A percentile compares a stretch with the other conserved stretches of the same genome.
phyloP scores from a whole-genome alignment of 2,329 filamentous ascomycete species.

The Setomelanomma holmii region DNA sequence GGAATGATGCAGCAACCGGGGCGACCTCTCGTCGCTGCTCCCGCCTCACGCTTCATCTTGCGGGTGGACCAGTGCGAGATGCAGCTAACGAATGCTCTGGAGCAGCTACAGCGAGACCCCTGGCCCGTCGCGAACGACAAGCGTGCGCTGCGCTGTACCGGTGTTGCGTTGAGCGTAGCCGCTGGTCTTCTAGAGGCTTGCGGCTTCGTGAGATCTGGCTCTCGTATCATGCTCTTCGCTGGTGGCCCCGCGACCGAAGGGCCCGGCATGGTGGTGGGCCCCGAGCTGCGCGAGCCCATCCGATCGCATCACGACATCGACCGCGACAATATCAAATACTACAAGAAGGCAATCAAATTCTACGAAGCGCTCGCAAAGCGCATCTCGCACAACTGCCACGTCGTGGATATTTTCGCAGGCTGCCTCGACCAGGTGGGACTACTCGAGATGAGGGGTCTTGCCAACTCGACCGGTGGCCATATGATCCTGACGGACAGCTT shows the following conservation, averaged over 20 bases:
- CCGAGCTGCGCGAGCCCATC: conserved; percentile 94
- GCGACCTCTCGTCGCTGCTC: conserved; percentile 71
- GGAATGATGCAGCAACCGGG: conserved; percentile 68
- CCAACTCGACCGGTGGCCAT: conserved; percentile 95
- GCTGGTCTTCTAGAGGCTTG: conserved; percentile 85
- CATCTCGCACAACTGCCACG: conserved; percentile 93
- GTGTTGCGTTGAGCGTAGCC: conserved; percentile 94
- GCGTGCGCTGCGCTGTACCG: conserved; percentile 88
- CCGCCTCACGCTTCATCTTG: conserved; percentile 87
- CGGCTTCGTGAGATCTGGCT: conserved; percentile 94
- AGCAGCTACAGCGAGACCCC: conserved; percentile 94
- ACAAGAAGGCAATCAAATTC: conserved; percentile 99
- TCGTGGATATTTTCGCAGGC: conserved; percentile 96
- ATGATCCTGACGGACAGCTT: conserved; percentile 99
- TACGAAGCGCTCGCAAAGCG: conserved; percentile 95
- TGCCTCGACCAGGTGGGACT: conserved; percentile 97
- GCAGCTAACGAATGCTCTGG: conserved; percentile 93
- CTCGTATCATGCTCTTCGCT: conserved; percentile 95
- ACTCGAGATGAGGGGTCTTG: conserved; percentile 96
- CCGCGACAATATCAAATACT: conserved; percentile 98
- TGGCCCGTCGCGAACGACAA: conserved; percentile 97
- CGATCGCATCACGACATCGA: conserved; percentile 99
- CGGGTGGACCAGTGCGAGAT: conserved; percentile 97
- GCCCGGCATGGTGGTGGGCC: conserved; percentile 94
- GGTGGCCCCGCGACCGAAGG: conserved; percentile 95